Base-by-base conservation (phyloP, 1,139 yeast genomes). In the Nematodospora anomalae region DNA sequence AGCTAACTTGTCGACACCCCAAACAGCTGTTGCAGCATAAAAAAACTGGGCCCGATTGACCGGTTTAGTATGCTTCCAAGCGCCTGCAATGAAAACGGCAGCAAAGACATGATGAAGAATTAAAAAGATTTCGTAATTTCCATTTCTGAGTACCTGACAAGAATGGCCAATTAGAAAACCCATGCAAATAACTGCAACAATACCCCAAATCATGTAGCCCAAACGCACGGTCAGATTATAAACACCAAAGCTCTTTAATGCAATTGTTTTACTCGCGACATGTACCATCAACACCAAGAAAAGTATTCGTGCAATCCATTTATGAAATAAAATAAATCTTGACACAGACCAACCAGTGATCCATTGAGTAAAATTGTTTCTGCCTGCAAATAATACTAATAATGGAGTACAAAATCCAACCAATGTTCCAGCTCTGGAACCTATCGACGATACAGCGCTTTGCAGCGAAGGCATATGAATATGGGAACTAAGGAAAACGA, bases 1-100 rank as follows among this genome's bases (percentile, higher is more conserved):
- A 2, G 70, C 51, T 4, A 67, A 47, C 49, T 85, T 67, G 53
- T 83, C 94, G 43, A 76, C 68, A 2, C 57, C 62, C 92, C 92
- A 84, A 14, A 82, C 59, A 1, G 80, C 83, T 37, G 71, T 55
- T 9, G 82, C 68, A n/a, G 81, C 73, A 48, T 71, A 47, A 1
- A 57, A 33, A 2, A 55, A 24, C 27, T 67, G 45, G 45, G 65
- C 71, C 8, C 8, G 21, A 18, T 18, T 6, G 20, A 36, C 24
- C 15, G 16, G 22, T 49, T 53, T 58, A 26, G 72, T 61, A 49
- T 84, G 92, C 33, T 59, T 57, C 73, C 77, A 82, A 8, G 76
- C 68, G 16, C 76, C 76, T 40, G 67, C 65, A 22, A 81, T 49
- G 49, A 80, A 78, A 8, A 71, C 37, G 1, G 64, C 58, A 0